Percentiles rank a stretch among this genome's conserved stretches.
Conservation (phyloP, 345 rosid genomes). For the Acer campestre region DNA sequence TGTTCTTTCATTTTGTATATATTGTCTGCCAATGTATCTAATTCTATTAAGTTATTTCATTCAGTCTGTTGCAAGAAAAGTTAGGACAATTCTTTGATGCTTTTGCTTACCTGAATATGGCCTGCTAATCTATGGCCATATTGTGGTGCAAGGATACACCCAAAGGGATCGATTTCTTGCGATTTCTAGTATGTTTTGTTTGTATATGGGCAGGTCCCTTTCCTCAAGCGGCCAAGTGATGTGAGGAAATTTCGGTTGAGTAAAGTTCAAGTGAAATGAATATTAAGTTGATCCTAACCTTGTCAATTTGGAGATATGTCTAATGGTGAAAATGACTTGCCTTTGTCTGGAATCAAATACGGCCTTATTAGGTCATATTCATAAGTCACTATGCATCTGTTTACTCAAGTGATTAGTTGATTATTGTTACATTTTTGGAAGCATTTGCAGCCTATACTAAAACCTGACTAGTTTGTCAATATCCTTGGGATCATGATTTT, state of each 20-base stretch:
- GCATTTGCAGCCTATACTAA: no score
- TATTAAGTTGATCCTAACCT: no score
- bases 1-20: background rate
- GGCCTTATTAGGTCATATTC: background rate
- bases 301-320: background rate
- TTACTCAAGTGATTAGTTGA: no score
- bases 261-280: background rate
- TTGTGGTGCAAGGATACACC: no score
- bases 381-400: no score
- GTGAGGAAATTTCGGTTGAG: conserved; percentile 17
- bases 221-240: background rate
- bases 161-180: background rate
- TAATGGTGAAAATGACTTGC: background rate
- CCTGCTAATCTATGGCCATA: background rate
- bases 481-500: no score
- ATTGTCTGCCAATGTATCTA: background rate
- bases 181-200: background rate
- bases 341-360: background rate
- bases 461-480: no score
- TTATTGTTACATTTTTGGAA: no score
- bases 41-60: background rate
- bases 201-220: background rate
- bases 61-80: background rate
- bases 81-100: background rate
- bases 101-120: background rate